Conservation (phyloP, 179 eudicot genomes). For the Silene noctiflora region DNA sequence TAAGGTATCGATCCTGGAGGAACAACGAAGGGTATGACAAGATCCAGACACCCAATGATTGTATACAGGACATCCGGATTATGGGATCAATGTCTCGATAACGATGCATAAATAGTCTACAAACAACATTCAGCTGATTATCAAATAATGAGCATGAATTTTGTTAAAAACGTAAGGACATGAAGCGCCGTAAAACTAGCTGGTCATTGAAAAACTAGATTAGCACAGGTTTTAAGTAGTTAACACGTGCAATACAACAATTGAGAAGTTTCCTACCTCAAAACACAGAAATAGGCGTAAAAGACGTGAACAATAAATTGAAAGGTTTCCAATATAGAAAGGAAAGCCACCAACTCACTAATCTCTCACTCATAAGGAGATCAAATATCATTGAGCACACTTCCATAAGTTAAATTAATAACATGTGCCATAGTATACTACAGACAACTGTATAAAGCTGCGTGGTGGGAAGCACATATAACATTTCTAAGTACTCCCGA, state of each 20-base stretch:
- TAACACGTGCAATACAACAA: background rate
- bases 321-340: background rate
- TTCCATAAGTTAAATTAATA: background rate
- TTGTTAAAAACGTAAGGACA: background rate
- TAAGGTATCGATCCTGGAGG: conserved; percentile 89
- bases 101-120: conserved; percentile 94
- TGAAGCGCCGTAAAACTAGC: conserved; percentile 6
- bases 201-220: background rate
- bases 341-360: background rate
- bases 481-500: background rate
- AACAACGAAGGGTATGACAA: conserved; percentile 87
- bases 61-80: conserved; percentile 85
- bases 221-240: background rate
- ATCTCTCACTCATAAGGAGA: background rate
- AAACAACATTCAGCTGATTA: conserved; percentile 23
- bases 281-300: background rate
- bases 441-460: background rate
- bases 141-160: background rate
- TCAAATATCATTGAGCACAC: background rate
- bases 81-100: conserved; percentile 94
- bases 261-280: background rate
- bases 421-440: background rate
- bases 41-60: conserved; percentile 88
- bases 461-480: background rate
- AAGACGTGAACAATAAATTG: background rate